These are phyloP conservation scores for Ascochyta koolunga DNA, from an alignment of 2,329 filamentous ascomycete species.

Conservation along the genomic window DNA sequence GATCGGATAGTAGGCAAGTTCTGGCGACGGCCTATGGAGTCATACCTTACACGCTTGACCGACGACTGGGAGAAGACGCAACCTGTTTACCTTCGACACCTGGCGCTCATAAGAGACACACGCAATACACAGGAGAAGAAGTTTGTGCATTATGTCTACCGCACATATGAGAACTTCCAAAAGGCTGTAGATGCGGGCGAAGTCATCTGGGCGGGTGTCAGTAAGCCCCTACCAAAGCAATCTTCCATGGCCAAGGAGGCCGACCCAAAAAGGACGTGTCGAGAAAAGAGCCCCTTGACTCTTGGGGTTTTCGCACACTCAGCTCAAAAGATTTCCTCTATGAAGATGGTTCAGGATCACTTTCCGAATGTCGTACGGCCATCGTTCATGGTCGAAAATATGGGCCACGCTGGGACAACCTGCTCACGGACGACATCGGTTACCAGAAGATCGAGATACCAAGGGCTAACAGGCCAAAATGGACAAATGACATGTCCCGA, in stretches of 20 bases:
- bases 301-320: conserved; percentile 38
- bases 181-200: conserved; percentile 58
- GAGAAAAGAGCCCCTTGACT: conserved; percentile 21
- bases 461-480: background rate
- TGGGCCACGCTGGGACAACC: conserved; percentile 36
- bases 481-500: conserved; percentile 5
- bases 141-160: conserved; percentile 60
- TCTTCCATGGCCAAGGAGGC: conserved; percentile 30
- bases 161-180: conserved; percentile 59
- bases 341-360: conserved; percentile 31
- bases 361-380: conserved; percentile 31
- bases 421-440: conserved; percentile 29
- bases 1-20: conserved; percentile 55
- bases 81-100: conserved; percentile 61
- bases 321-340: conserved; percentile 27
- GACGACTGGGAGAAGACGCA: conserved; percentile 65
- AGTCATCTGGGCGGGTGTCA: conserved; percentile 61
- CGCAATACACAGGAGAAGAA: conserved; percentile 53
- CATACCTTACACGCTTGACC: conserved; percentile 58
- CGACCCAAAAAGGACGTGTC: conserved; percentile 16
- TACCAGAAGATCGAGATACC: conserved; percentile 24
- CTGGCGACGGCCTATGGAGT: conserved; percentile 62
- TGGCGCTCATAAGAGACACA: conserved; percentile 62
- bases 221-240: conserved; percentile 36
- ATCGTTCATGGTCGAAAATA: conserved; percentile 26